Percentiles rank a stretch among this genome's conserved stretches.
These are phyloP conservation scores for Lotmaria passim DNA, from an alignment of 208 protist species.

Conservation along the genomic window DNA sequence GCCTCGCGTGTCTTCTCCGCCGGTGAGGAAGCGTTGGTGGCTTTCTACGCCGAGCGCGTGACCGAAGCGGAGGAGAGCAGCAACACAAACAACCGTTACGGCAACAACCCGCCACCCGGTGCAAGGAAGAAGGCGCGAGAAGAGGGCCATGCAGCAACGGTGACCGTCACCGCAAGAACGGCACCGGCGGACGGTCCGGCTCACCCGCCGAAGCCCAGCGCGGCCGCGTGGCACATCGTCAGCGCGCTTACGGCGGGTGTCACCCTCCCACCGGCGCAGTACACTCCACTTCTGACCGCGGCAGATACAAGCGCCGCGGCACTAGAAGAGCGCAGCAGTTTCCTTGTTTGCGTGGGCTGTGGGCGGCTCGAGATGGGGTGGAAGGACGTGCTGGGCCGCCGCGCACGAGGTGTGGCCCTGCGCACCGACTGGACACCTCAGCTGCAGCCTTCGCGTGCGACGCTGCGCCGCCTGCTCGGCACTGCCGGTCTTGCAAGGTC, in stretches of 20 bases:
- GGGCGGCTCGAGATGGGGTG: constrained; percentile 44
- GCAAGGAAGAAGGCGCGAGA: not conserved
- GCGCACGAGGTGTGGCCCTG: constrained; percentile 37
- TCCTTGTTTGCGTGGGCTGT: constrained; percentile 42
- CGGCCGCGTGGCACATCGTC: constrained; percentile 1
- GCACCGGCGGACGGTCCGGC: not conserved
- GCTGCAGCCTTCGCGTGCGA: constrained; percentile 43
- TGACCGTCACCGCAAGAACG: not conserved
- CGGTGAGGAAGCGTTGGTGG: constrained; percentile 39
- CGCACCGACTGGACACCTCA: constrained; percentile 44
- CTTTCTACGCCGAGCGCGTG: constrained; percentile 33
- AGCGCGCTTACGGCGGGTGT: constrained; percentile 24
- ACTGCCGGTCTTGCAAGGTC: not conserved
- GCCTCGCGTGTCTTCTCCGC: constrained; percentile 28
- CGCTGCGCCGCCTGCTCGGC: constrained; percentile 22
- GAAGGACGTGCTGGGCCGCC: constrained; percentile 26
- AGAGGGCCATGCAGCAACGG: not conserved
- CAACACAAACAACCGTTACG: not conserved
- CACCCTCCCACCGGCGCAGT: constrained; percentile 16
- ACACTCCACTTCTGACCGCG: not conserved
- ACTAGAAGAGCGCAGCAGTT: constrained; percentile 6
- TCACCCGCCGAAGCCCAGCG: not conserved
- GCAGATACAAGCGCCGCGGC: constrained; percentile 5
- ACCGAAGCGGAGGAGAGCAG: not conserved
- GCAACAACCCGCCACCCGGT: not conserved